Evolutionary conservation across 2,329 filamentous ascomycete genomes (phyloP).

Genomic region (Trichoderma sp.): DNA sequence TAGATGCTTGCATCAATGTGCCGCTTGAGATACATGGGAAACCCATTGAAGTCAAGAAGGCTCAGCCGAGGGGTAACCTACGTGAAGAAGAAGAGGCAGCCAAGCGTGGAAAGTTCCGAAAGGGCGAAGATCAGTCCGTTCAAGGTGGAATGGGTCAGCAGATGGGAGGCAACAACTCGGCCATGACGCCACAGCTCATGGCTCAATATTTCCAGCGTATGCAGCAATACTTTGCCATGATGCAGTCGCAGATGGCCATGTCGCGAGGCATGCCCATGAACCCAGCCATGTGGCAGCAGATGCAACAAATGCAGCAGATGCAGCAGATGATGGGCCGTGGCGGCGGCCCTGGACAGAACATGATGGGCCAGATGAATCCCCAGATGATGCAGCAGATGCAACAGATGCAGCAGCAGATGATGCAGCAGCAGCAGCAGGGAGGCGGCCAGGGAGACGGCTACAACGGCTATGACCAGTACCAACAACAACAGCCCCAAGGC

Average conservation of each 20-base stretch:
- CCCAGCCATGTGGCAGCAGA: slow-evolving; percentile 71
- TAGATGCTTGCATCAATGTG: slow-evolving; percentile 81
- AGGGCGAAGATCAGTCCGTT: slow-evolving; percentile 46
- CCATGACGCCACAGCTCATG: slow-evolving; percentile 96
- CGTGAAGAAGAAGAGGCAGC: slow-evolving; percentile 81
- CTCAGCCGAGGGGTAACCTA: slow-evolving; percentile 90
- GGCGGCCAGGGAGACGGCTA: slow-evolving; percentile 29
- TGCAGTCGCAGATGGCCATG: slow-evolving; percentile 92
- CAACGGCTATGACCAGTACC: slow-evolving; percentile 37
- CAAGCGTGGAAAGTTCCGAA: slow-evolving; percentile 59
- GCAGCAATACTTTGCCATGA: slow-evolving; percentile 94
- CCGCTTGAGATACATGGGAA: slow-evolving; percentile 93
- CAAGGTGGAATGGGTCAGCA: slow-evolving; percentile 41
- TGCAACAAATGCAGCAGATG: slow-evolving; percentile 75
- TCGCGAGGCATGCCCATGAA: slow-evolving; percentile 71
- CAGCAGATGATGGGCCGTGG: slow-evolving; percentile 50
- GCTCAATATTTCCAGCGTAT: slow-evolving; percentile 97
- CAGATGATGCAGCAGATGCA: slow-evolving; percentile 61
- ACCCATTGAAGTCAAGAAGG: slow-evolving; percentile 96
- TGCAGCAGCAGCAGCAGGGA: slow-evolving; percentile 41
- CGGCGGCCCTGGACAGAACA: slow-evolving; percentile 34
- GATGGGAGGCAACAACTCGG: slow-evolving; percentile 45
- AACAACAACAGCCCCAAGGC: slow-evolving; percentile 47
- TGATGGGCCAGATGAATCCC: slow-evolving; percentile 45
- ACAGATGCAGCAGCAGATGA: slow-evolving; percentile 42